These are phyloP conservation scores for Colletotrichum lindemuthianum DNA, from an alignment of 2,329 filamentous ascomycete species.

Conservation along the genomic window DNA sequence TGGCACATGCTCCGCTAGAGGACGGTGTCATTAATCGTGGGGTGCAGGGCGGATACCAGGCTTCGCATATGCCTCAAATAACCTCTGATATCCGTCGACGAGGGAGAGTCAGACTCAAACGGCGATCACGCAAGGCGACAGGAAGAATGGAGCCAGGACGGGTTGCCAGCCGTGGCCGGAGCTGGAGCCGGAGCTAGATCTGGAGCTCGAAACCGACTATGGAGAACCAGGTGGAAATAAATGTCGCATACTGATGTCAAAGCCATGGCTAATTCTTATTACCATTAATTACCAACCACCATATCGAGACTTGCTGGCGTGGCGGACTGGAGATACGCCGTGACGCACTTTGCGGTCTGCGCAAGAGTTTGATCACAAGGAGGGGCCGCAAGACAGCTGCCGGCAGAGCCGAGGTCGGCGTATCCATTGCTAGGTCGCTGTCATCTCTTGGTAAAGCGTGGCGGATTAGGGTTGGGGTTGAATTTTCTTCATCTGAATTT, in stretches of 20 bases:
- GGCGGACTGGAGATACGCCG: conserved; percentile 25
- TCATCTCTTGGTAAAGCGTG: conserved; percentile 14
- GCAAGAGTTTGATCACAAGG: background rate
- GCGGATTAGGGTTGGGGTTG: conserved; percentile 19
- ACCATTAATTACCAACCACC: conserved; percentile 27
- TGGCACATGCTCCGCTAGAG: conserved; percentile 27
- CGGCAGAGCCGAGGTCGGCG: conserved; percentile 31
- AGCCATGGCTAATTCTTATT: conserved; percentile 30
- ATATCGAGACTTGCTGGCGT: conserved; percentile 5
- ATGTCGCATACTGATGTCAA: conserved; percentile 21
- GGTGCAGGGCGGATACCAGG: conserved; percentile 29
- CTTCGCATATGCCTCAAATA: conserved; percentile 31
- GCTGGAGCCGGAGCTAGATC: too few relatives aligned
- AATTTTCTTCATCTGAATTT: conserved; percentile 5
- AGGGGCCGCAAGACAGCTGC: conserved; percentile 8
- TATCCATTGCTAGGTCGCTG: conserved; percentile 22
- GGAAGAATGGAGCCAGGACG: background rate
- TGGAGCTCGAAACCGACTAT: too few relatives aligned
- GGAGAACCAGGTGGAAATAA: conserved; percentile 14
- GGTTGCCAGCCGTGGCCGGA: too few relatives aligned
- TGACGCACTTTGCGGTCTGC: conserved; percentile 5
- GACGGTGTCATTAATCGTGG: conserved; percentile 32
- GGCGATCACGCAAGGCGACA: conserved; percentile 29
- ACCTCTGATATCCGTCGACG: conserved; percentile 28
- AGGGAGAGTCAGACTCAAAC: conserved; percentile 24